Base-by-base conservation (phyloP, 805 yeast genomes). In the Monosporozyma solicola region DNA sequence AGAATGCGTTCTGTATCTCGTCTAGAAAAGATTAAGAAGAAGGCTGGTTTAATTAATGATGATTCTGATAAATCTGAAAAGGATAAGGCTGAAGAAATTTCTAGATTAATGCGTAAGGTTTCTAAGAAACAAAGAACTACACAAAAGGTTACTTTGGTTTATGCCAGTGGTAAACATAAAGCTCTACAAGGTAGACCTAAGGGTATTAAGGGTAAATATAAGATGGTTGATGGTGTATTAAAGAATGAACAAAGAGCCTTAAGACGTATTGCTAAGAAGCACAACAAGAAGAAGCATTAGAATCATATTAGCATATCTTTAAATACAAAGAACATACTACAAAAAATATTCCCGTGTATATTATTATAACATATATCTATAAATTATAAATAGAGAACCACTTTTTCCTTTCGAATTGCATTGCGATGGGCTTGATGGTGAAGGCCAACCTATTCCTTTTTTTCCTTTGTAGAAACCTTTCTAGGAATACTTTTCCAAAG, bases 151-250 rank as follows among this genome's bases (percentile, higher is more conserved):
- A 87, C 95, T 1, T 79, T 89, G 55, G 96, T 94, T 56, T 90
- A 82, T 60, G 98, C 99, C 9, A 73, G 75, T 49, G 98, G 98
- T 64, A 69, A 75, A 39, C 91, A 94, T 71, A 86, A 75, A 69
- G 96, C 96, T 54, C 73, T 91, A 51, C 76, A 87, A 60, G 99
- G 99, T 53, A 85, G 99, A 75, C 99, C 99, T 44, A 85, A 82
- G 73, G 99, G 99, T 69, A 82, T 94, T 61, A 89, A 84, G 71
- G 99, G 99, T 73, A 90, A 88, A 69, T 94, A 94, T 75, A 94
- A 88, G 84, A 94, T 94, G 99, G 98, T 94, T 61, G 99, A 94
- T 72, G 98, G 98, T 77, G 87, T 84, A 22, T 76, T 89, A 85
- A 94, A 94, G 87, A 94, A 94, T 70, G 99, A 94, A 73, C 91